Evolutionary conservation across 352 stramenopile species (phyloP).

Genomic region (Phytophthora colocasiae): DNA sequence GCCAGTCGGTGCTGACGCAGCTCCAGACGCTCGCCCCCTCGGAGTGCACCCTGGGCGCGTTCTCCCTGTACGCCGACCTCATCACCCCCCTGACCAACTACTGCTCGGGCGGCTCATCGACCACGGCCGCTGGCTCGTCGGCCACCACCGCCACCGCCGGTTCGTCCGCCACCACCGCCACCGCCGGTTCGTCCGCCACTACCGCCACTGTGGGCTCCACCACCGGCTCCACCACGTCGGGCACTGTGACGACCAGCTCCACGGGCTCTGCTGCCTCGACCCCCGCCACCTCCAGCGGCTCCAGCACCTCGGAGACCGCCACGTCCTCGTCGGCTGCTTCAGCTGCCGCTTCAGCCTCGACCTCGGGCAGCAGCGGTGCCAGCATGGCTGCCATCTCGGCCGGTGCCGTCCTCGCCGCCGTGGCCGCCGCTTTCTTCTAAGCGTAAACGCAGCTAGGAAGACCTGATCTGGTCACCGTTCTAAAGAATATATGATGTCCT

Average conservation of each 20-base stretch:
- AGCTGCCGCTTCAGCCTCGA: constrained; percentile 15
- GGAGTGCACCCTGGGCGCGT: constrained; percentile 43
- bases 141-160: constrained; percentile 7
- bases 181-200: constrained; percentile 9
- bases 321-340: constrained; percentile 24
- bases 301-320: constrained; percentile 14
- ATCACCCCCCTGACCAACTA: constrained; percentile 31
- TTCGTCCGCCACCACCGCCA: constrained; percentile 14
- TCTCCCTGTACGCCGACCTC: constrained; percentile 43
- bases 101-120: constrained; percentile 22
- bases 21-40: constrained; percentile 31
- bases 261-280: constrained; percentile 19
- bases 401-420: constrained; percentile 29
- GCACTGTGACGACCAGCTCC: constrained; percentile 14
- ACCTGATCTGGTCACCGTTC: constrained; percentile 20
- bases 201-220: constrained; percentile 15
- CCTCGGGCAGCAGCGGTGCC: constrained; percentile 28
- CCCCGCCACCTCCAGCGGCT: constrained; percentile 20
- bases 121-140: constrained; percentile 6
- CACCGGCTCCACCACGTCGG: constrained; percentile 12
- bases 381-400: constrained; percentile 31
- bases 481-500: constrained; percentile 29
- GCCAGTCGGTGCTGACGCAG: constrained; percentile 36
- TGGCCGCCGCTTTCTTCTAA: constrained; percentile 42
- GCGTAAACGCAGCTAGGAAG: constrained; percentile 11